Base-by-base conservation (phyloP, 2,329 filamentous ascomycete genomes). In the Stenocarpella maydis region DNA sequence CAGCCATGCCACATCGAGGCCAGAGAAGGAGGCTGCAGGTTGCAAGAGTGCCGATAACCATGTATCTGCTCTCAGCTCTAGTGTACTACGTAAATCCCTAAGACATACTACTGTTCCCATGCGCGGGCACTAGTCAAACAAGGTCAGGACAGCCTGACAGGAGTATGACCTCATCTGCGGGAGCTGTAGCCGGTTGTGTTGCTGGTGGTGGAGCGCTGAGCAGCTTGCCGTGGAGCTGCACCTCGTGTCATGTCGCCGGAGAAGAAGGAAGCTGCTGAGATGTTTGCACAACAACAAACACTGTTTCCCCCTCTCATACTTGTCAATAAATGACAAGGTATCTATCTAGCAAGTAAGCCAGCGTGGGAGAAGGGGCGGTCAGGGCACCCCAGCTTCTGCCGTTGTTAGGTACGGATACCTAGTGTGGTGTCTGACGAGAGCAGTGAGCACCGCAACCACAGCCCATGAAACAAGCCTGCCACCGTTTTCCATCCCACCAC, bases 401-500 rank as follows among this genome's bases (percentile, higher is more conserved):
- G n/a, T n/a, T n/a, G n/a, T n/a, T n/a, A n/a, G n/a, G n/a, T n/a
- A n/a, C n/a, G n/a, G n/a, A n/a, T n/a, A n/a, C n/a, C n/a, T n/a
- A n/a, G n/a, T n/a, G n/a, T n/a, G n/a, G n/a, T n/a, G n/a, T n/a
- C n/a, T n/a, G n/a, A n/a, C n/a, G n/a, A n/a, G n/a, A n/a, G n/a
- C n/a, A n/a, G n/a, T n/a, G n/a, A n/a, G n/a, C n/a, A n/a, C n/a
- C n/a, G n/a, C n/a, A n/a, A 21, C 26, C 31, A 26, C 47, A 67
- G 68, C 68, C 68, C 65, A 65, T 65, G 66, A 65, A 71, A 61
- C 69, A 65, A 71, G 54, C 69, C 60, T 69, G 66, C 65, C 69
- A 69, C 69, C 69, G 54, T 53, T 65, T 69, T 55, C 53, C 61
- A 68, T 52, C 68, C 58, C 58, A 58, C 55, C 69, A 68, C 53